Evolutionary conservation across 257 asterid genomes (phyloP).

Genomic region (Nicotiana obtusifolia): DNA sequence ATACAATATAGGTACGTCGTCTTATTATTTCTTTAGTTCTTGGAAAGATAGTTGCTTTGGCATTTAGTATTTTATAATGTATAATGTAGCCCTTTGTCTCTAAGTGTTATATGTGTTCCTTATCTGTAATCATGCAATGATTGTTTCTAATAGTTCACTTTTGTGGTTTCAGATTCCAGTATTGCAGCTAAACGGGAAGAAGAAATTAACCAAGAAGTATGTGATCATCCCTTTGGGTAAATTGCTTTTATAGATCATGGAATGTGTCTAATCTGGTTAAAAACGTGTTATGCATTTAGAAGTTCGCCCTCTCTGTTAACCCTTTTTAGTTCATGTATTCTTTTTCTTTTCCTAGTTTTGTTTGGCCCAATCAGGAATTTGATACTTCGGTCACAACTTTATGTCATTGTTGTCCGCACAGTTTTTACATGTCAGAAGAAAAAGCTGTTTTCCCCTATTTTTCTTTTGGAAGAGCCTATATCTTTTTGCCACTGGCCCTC

Average conservation of each 20-base stretch:
- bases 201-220: conserved; percentile 12
- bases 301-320: background rate
- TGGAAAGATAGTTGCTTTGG: background rate
- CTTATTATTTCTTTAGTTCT: background rate
- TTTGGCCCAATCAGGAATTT: background rate
- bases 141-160: conserved; percentile 7
- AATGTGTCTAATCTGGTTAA: background rate
- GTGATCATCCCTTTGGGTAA: conserved; percentile 8
- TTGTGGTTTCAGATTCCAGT: conserved; percentile 9
- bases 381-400: background rate
- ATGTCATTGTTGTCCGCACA: background rate
- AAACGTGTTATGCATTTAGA: background rate
- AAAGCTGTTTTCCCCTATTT: background rate
- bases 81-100: background rate
- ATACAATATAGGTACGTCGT: conserved; percentile 44
- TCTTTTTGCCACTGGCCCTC: background rate
- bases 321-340: background rate
- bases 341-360: background rate
- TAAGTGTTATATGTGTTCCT: background rate
- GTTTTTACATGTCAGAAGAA: background rate
- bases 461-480: background rate
- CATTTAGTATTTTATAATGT: background rate
- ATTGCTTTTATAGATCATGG: background rate
- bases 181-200: conserved; percentile 1
- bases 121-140: background rate